These are phyloP conservation scores for Avena insularis DNA, from an alignment of 176 grass and related monocot genomes.

Conservation along the genomic window DNA sequence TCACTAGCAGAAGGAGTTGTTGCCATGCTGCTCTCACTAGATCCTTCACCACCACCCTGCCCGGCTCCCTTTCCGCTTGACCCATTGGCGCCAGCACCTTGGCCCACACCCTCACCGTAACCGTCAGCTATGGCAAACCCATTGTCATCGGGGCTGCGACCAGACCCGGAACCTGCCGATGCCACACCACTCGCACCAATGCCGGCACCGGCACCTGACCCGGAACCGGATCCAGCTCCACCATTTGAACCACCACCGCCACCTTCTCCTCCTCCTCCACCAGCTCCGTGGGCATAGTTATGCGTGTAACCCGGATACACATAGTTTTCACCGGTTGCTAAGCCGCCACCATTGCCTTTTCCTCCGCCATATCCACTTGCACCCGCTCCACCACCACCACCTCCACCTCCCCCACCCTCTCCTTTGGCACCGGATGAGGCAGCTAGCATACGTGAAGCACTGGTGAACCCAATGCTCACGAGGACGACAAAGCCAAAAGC, in stretches of 20 bases:
- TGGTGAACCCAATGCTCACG: conserved; percentile 40
- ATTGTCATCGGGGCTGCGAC: neutral
- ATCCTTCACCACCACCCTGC: conserved; percentile 32
- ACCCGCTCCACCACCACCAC: neutral
- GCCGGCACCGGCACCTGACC: conserved; percentile 28
- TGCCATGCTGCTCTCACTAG: conserved; percentile 32
- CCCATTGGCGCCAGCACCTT: conserved; percentile 37
- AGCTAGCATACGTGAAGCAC: conserved; percentile 37
- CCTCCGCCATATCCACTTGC: conserved; percentile 24
- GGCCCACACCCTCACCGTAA: conserved; percentile 20
- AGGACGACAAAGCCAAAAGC: conserved; percentile 47
- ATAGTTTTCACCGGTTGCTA: neutral
- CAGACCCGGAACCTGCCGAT: neutral
- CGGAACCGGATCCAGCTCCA: conserved; percentile 30
- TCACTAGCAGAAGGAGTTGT: neutral
- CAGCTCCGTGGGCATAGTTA: neutral
- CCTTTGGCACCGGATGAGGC: neutral
- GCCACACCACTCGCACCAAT: neutral
- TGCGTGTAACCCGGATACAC: neutral
- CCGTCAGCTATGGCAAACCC: conserved; percentile 30
- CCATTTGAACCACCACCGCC: conserved; percentile 43
- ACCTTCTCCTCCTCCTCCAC: conserved; percentile 23
- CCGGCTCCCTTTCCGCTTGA: neutral
- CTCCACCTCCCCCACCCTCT: conserved; percentile 16
- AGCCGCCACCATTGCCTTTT: neutral